Conservation (phyloP, 371 early-diverging fungal species). For the Rhizopus microsporus region DNA sequence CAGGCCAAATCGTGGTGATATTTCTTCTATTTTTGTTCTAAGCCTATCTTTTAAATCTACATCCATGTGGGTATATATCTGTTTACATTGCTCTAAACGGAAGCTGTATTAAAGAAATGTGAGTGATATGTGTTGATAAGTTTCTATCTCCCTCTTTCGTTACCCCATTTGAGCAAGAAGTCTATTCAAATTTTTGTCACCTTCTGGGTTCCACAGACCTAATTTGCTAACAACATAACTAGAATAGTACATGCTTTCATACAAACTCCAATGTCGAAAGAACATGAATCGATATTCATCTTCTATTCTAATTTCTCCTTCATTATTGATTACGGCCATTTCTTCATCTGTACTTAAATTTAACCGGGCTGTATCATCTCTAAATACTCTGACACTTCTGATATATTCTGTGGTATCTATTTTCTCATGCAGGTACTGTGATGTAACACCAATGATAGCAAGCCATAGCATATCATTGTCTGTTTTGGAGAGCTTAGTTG, state of each 20-base stretch:
- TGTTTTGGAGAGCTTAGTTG: slow-evolving; percentile 57
- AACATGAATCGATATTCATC: slow-evolving; percentile 85
- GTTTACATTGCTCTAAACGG: slow-evolving; percentile 67
- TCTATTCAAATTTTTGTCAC: slow-evolving; percentile 72
- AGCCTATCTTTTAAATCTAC: slow-evolving; percentile 72
- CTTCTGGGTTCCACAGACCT: slow-evolving; percentile 85
- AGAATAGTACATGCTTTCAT: slow-evolving; percentile 85
- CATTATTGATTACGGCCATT: background rate
- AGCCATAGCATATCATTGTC: slow-evolving; percentile 68
- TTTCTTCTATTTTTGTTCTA: slow-evolving; percentile 60
- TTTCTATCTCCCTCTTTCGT: background rate
- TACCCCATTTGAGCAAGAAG: slow-evolving; percentile 90
- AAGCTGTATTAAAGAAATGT: slow-evolving; percentile 45
- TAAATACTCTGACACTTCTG: slow-evolving; percentile 50
- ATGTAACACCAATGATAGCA: slow-evolving; percentile 71
- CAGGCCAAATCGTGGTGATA: slow-evolving; percentile 81
- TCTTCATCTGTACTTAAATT: slow-evolving; percentile 30
- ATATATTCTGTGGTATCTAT: slow-evolving; percentile 61
- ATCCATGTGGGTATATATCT: slow-evolving; percentile 81
- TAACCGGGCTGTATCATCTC: slow-evolving; percentile 62
- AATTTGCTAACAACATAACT: slow-evolving; percentile 82
- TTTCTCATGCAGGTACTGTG: slow-evolving; percentile 69
- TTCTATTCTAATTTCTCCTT: slow-evolving; percentile 35
- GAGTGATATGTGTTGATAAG: background rate
- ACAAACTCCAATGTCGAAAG: slow-evolving; percentile 90